Evolutionary conservation across 495 filamentous ascomycete species (phyloP), one percentile per base, ranked within the genome.

Genomic region (Neurospora sp.): DNA sequence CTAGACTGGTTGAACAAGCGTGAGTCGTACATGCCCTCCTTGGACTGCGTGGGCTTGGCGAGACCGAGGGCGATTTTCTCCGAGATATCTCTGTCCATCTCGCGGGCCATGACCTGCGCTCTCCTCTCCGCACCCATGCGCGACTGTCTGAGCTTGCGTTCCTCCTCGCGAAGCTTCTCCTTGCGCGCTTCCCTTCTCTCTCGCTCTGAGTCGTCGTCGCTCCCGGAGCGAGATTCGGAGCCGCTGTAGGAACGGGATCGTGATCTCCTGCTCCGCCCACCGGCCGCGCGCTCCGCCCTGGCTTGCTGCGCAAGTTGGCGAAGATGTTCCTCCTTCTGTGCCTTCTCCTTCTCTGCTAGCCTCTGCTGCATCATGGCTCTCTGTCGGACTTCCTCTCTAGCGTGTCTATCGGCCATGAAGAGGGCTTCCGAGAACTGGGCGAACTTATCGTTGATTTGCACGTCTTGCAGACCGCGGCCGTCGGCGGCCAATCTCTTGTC

Each of bases 391-490:
- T 99, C 96, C 78, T 98, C 96, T 75, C 96, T 86, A 8, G 96
- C 95, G 80, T 98, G 96, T 40, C 96, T 84, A 80, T 99, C 96
- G 35, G 96, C 96, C 71, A 94, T 96, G 78, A 94, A 94, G 37
- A 99, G 83, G 1, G 94, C 93, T 83, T 99, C 96, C 0, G 94
- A 90, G 80, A 99, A 97, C 80, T 96, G 92, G 22, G 96, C 94
- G 78, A 98, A 98, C 78, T 98, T 99, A 84, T 99, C 96, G 82
- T 98, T 99, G 79, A 99, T 98, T 31, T 94, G 91, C 41, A 97
- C 92, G 82, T 99, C 96, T 80, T 97, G 93, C 75, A 98, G 82
- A 8, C 93, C 93, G 77, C 96, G 89, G 3, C 96, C 96, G 82
- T 98, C 94, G 2, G 96, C 94, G n/a, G 96, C 96, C 74, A 99